Conservation (phyloP, 805 yeast genomes). For the Starmerella vitae region DNA sequence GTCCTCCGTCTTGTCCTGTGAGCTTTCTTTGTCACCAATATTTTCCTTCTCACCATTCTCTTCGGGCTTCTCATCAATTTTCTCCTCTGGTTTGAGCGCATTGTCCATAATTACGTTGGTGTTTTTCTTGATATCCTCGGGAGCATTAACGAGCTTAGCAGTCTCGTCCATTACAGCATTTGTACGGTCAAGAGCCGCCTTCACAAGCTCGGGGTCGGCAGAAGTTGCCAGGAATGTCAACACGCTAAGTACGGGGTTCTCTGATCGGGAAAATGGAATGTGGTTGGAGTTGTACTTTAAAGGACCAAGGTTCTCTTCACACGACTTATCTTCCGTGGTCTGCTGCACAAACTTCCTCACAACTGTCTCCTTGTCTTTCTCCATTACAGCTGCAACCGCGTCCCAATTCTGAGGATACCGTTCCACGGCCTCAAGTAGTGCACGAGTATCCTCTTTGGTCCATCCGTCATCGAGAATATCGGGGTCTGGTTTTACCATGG, state of each 20-base stretch:
- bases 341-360: constrained; percentile 62
- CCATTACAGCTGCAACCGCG: constrained; percentile 52
- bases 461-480: constrained; percentile 33
- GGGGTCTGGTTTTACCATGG: not conserved
- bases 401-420: constrained; percentile 66
- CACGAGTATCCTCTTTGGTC: constrained; percentile 50
- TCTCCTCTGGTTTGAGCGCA: not conserved
- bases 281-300: constrained; percentile 62
- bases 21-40: too few relatives aligned
- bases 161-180: constrained; percentile 34
- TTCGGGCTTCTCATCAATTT: not conserved
- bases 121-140: not conserved
- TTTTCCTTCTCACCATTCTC: not conserved
- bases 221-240: constrained; percentile 72
- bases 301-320: constrained; percentile 51
- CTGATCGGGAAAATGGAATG: constrained; percentile 70
- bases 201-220: constrained; percentile 75
- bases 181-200: constrained; percentile 48
- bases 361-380: constrained; percentile 56
- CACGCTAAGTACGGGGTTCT: constrained; percentile 90
- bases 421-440: constrained; percentile 49
- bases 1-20: constrained; percentile 1
- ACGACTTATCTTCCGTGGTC: constrained; percentile 60
- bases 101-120: not conserved
- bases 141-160: constrained; percentile 31